Conservation (phyloP, 768 basidiomycete genomes). For the Boletus pseudopeckii region DNA sequence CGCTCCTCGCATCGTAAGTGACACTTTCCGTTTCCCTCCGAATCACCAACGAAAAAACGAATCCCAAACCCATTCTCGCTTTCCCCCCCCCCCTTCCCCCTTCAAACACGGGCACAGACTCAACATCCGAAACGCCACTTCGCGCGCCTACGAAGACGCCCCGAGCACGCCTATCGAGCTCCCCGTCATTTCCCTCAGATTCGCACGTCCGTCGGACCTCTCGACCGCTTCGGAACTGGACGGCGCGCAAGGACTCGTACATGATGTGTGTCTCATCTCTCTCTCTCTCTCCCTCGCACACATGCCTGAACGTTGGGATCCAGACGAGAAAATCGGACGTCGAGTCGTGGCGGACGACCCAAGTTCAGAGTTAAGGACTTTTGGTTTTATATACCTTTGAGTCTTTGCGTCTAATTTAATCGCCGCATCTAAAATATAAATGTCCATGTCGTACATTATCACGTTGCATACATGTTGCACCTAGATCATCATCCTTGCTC, state of each 20-base stretch:
- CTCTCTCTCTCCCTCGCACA: neutral
- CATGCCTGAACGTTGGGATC: neutral
- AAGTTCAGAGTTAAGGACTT: neutral
- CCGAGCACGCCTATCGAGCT: conserved; percentile 5
- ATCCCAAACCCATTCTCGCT: too few relatives aligned
- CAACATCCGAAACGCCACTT: conserved; percentile 25
- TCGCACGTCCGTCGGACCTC: conserved; percentile 18
- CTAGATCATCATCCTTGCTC: neutral
- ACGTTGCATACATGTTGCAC: too few relatives aligned
- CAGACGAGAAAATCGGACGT: conserved; percentile 9
- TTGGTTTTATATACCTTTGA: neutral
- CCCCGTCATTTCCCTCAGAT: conserved; percentile 20
- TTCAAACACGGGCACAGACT: conserved; percentile 3
- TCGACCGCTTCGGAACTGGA: neutral
- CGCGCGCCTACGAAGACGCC: conserved; percentile 8
- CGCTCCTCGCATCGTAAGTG: conserved; percentile 27
- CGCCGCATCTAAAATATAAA: too few relatives aligned
- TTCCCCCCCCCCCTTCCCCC: too few relatives aligned
- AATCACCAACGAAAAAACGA: too few relatives aligned
- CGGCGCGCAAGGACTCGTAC: neutral
- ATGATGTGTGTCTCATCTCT: neutral
- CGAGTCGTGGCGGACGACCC: conserved; percentile 18
- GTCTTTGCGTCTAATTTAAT: neutral
- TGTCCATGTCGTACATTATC: neutral
- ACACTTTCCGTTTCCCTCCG: too few relatives aligned